Conservation (phyloP, 2,329 filamentous ascomycete genomes). For the Apiospora saccharicola region DNA sequence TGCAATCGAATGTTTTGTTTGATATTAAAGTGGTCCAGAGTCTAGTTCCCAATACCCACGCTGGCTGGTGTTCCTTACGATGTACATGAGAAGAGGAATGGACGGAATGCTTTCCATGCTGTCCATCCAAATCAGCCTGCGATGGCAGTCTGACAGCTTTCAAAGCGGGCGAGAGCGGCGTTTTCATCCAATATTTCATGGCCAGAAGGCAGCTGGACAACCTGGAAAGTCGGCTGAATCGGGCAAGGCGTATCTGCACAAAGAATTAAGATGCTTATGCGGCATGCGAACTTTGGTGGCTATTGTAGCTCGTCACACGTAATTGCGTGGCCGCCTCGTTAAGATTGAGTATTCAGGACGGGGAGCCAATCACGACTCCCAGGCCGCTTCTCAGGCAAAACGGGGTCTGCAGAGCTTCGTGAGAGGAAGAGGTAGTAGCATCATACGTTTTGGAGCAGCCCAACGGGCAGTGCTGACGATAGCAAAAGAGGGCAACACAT, state of each 20-base stretch:
- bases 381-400: not conserved
- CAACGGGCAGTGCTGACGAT: not conserved
- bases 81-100: not conserved
- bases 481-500: not conserved
- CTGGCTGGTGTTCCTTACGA: conserved; percentile 16
- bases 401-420: not conserved
- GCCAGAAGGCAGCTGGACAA: conserved; percentile 21
- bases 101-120: not conserved
- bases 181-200: not conserved
- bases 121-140: not conserved
- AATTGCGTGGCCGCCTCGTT: not conserved
- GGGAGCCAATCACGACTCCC: not conserved
- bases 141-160: conserved; percentile 4
- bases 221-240: conserved; percentile 3
- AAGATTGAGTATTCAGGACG: not conserved
- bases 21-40: not conserved
- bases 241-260: conserved; percentile 16
- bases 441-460: not conserved
- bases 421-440: not conserved
- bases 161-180: conserved; percentile 2
- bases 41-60: not conserved
- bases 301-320: not conserved
- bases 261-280: conserved; percentile 21
- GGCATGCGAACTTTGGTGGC: not conserved
- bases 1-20: not conserved